Percentiles rank a stretch among this genome's conserved stretches.
Evolutionary conservation across 169 alveolate species (phyloP).

Genomic region (Babesia ovata): DNA sequence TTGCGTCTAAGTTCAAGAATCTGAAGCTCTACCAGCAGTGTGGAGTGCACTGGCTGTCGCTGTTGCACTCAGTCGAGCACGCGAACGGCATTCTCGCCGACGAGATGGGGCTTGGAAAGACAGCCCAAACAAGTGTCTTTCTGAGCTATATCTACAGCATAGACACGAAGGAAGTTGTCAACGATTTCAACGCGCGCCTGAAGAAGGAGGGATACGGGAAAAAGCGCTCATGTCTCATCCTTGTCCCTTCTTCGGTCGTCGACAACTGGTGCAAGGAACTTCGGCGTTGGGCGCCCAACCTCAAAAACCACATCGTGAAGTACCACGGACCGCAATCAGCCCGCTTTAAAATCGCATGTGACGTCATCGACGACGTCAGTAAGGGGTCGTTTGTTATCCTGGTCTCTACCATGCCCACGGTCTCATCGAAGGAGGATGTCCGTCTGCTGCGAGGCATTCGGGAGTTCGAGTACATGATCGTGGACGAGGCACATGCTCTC

Average conservation of each 20-base stretch:
- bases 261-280: constrained; percentile 85
- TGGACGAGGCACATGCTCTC: constrained; percentile 92
- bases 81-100: constrained; percentile 88
- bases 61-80: constrained; percentile 70
- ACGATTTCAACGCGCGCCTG: not conserved
- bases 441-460: constrained; percentile 47
- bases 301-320: constrained; percentile 72
- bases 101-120: constrained; percentile 92
- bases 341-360: constrained; percentile 68
- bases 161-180: not conserved
- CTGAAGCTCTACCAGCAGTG: constrained; percentile 85
- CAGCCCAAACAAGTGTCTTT: constrained; percentile 87
- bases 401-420: constrained; percentile 48
- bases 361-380: constrained; percentile 47
- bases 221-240: constrained; percentile 76
- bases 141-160: constrained; percentile 55
- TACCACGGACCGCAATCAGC: constrained; percentile 81
- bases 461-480: constrained; percentile 84
- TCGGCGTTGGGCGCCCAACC: constrained; percentile 86
- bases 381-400: constrained; percentile 44
- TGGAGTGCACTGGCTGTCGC: constrained; percentile 86
- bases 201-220: constrained; percentile 1
- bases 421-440: constrained; percentile 63
- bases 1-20: constrained; percentile 40
- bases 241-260: constrained; percentile 84